Percentiles rank a stretch among this genome's conserved stretches.
phyloP scores from a whole-genome alignment of 352 stramenopile genomes.

The Phytophthora tubulina region DNA sequence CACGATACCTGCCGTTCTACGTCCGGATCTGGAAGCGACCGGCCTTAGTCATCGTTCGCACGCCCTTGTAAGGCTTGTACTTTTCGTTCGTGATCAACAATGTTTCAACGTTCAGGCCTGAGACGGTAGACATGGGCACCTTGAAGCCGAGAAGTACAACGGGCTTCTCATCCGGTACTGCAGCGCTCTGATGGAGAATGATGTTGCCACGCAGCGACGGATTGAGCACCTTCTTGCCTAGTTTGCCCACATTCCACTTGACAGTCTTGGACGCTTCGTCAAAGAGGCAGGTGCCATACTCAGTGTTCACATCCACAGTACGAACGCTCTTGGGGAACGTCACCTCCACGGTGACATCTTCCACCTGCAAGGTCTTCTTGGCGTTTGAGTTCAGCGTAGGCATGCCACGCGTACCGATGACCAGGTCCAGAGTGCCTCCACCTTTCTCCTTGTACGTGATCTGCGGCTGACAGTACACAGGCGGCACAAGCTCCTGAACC shows the following conservation, averaged over 20 bases:
- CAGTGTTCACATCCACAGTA: constrained; percentile 95
- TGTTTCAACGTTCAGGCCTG: constrained; percentile 95
- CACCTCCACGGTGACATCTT: constrained; percentile 95
- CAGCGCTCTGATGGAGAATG: constrained; percentile 87
- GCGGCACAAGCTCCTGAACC: constrained; percentile 84
- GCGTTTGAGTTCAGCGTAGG: constrained; percentile 82
- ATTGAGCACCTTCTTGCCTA: constrained; percentile 90
- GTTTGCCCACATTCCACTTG: constrained; percentile 96
- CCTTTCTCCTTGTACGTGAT: constrained; percentile 87
- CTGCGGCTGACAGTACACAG: constrained; percentile 91
- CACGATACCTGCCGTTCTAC: constrained; percentile 45
- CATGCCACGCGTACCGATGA: constrained; percentile 80
- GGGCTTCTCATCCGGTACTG: constrained; percentile 93
- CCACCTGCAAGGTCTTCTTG: constrained; percentile 81
- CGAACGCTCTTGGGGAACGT: constrained; percentile 97
- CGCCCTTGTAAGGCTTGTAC: constrained; percentile 99
- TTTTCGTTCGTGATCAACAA: constrained; percentile 96
- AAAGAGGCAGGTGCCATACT: constrained; percentile 94
- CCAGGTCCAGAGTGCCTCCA: constrained; percentile 71
- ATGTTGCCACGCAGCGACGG: constrained; percentile 94
- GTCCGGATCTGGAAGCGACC: constrained; percentile 96
- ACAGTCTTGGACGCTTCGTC: constrained; percentile 94
- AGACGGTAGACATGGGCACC: constrained; percentile 96
- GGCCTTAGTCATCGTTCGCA: constrained; percentile 96
- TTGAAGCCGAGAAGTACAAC: constrained; percentile 97